Evolutionary conservation across 805 yeast genomes (phyloP).

Genomic region (Starmerella scarabaei): DNA sequence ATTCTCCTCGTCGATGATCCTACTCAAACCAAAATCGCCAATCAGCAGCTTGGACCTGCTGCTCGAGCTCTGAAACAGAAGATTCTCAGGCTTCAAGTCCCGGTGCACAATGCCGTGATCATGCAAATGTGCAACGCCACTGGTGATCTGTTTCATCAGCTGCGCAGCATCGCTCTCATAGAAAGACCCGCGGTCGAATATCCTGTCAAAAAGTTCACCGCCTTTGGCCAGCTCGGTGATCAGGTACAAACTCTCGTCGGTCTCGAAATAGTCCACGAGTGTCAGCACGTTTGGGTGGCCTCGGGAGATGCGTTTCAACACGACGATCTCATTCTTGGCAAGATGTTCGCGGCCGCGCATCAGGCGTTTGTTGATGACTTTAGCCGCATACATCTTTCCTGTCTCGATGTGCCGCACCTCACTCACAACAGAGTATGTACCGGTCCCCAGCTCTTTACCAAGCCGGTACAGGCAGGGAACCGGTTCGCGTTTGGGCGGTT

Average conservation of each 20-base stretch:
- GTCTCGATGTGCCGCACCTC: slow-evolving; percentile 33
- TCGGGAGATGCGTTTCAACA: slow-evolving; percentile 39
- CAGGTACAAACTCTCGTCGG: slow-evolving; percentile 39
- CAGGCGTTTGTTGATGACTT: slow-evolving; percentile 37
- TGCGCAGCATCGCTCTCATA: slow-evolving; percentile 39
- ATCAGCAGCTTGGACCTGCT: slow-evolving; percentile 33
- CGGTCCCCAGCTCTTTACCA: slow-evolving; percentile 32
- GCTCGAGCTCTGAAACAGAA: slow-evolving; percentile 37
- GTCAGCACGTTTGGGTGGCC: slow-evolving; percentile 46
- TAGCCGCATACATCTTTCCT: slow-evolving; percentile 40
- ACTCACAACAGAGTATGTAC: slow-evolving; percentile 33
- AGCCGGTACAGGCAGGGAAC: slow-evolving; percentile 18
- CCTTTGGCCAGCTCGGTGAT: slow-evolving; percentile 58
- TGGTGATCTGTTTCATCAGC: slow-evolving; percentile 38
- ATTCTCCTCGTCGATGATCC: slow-evolving; percentile 33
- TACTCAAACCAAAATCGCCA: slow-evolving; percentile 56
- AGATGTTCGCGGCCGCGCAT: slow-evolving; percentile 42
- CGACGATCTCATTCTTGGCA: slow-evolving; percentile 49
- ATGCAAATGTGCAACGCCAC: slow-evolving; percentile 49
- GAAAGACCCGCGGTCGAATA: slow-evolving; percentile 36
- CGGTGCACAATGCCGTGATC: slow-evolving; percentile 50
- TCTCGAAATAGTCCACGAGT: slow-evolving; percentile 57
- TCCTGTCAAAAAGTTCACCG: slow-evolving; percentile 54
- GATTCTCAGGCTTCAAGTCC: slow-evolving; percentile 61
- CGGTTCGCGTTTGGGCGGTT: slow-evolving; percentile 6